Percentiles rank a stretch among this genome's conserved stretches.
Conservation (phyloP, 768 basidiomycete species). For the Tylopilus felleus region DNA sequence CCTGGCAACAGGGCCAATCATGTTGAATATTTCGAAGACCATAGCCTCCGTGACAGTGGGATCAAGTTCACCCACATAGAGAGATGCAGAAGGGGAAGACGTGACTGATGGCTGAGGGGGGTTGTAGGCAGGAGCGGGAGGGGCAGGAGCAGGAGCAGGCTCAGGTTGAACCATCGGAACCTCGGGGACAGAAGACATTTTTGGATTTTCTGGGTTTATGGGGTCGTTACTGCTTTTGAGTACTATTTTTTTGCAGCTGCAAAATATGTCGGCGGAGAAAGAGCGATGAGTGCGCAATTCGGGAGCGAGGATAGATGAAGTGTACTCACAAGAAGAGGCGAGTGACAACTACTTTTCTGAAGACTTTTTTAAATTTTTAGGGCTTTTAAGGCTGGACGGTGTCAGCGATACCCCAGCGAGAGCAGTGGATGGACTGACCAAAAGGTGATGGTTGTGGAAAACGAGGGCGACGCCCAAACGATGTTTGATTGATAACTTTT, state of each 20-base stretch:
- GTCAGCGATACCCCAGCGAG: slow-evolving; percentile 15
- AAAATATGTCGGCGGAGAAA: slow-evolving; percentile 11
- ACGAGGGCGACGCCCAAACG: slow-evolving; percentile 25
- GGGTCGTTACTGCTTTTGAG: slow-evolving; percentile 90
- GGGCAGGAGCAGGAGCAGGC: slow-evolving; percentile 41
- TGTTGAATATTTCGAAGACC: slow-evolving; percentile 99
- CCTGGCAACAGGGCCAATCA: slow-evolving; percentile 99
- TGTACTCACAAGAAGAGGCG: slow-evolving; percentile 62
- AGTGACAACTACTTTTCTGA: slow-evolving; percentile 73
- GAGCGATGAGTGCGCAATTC: slow-evolving; percentile 13
- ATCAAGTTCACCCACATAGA: slow-evolving; percentile 99
- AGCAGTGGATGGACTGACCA: slow-evolving; percentile 41
- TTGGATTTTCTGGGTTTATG: slow-evolving; percentile 47
- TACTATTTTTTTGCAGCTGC: slow-evolving; percentile 72
- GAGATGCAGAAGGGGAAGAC: slow-evolving; percentile 81
- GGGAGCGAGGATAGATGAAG: slow-evolving; percentile 12
- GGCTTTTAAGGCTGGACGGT: slow-evolving; percentile 53
- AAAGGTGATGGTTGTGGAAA: slow-evolving; percentile 67
- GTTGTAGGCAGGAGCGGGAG: slow-evolving; percentile 54
- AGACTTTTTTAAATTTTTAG: slow-evolving; percentile 60
- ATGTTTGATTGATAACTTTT: slow-evolving; percentile 31
- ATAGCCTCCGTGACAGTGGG: slow-evolving; percentile 98
- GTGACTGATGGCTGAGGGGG: slow-evolving; percentile 49
- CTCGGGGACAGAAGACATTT: slow-evolving; percentile 62
- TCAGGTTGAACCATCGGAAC: slow-evolving; percentile 50